phyloP scores from a whole-genome alignment of 2,329 filamentous ascomycete genomes.

The Botrytis fabae region DNA sequence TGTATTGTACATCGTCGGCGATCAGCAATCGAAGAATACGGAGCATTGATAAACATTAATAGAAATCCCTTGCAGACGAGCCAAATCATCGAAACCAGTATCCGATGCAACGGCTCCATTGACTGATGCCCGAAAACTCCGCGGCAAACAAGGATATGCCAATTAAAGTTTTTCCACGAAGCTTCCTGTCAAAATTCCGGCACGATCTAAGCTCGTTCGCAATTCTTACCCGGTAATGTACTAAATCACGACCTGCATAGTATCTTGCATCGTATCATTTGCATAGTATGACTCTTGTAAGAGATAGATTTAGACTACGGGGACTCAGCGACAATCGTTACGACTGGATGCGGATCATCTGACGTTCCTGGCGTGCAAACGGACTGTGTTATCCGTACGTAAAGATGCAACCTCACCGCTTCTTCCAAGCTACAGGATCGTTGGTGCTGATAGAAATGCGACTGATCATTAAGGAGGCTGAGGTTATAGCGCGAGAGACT shows the following conservation, averaged over 20 bases:
- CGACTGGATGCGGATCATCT: slow-evolving; percentile 17
- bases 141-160: slow-evolving; percentile 6
- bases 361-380: slow-evolving; percentile 1
- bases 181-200: background rate
- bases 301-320: slow-evolving; percentile 8
- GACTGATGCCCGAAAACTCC: background rate
- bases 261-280: background rate
- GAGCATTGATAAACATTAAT: background rate
- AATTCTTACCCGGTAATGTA: background rate
- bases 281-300: background rate
- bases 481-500: background rate
- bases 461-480: slow-evolving; percentile 7
- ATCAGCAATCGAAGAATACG: background rate
- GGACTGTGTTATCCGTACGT: background rate
- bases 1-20: background rate
- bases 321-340: background rate
- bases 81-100: background rate
- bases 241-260: background rate
- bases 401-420: slow-evolving; percentile 14
- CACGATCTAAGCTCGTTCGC: background rate
- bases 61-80: slow-evolving; percentile 1
- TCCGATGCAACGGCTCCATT: slow-evolving; percentile 2
- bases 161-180: background rate
- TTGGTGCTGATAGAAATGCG: background rate
- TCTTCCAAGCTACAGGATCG: slow-evolving; percentile 2